A percentile compares a stretch with the other conserved stretches of the same genome.
Evolutionary conservation across 352 stramenopile genomes (phyloP).

Genomic region (Globisporangium emineosum): DNA sequence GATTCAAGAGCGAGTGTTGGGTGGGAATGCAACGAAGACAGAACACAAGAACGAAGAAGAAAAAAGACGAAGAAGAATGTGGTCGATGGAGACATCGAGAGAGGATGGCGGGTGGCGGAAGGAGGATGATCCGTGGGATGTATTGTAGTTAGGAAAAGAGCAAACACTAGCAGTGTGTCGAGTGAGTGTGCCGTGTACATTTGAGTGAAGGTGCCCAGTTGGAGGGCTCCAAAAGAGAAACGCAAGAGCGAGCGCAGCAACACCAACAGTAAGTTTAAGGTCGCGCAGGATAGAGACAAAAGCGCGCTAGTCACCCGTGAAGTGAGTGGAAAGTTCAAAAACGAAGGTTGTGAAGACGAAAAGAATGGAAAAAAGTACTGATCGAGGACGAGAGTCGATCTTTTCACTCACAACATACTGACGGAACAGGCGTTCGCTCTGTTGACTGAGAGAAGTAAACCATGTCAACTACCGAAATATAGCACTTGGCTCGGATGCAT

Average conservation of each 20-base stretch:
- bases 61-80: constrained; percentile 4
- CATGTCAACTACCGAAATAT: no score
- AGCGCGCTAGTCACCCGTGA: background rate
- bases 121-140: constrained; percentile 2
- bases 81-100: background rate
- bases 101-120: background rate
- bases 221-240: background rate
- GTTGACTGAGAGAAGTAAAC: no score
- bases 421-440: no score
- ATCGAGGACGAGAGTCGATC: no score
- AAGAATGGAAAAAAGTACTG: background rate
- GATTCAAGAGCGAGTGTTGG: background rate
- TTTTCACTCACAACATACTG: no score
- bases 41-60: constrained; percentile 7
- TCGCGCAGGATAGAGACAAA: background rate
- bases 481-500: no score
- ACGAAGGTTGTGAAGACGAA: background rate
- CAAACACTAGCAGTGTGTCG: background rate
- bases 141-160: constrained; percentile 13
- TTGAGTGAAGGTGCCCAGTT: constrained; percentile 4
- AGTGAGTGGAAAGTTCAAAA: background rate
- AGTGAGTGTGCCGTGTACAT: background rate
- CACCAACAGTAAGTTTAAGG: background rate
- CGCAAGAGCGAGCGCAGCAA: background rate
- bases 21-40: background rate